phyloP scores from a whole-genome alignment of 2,329 filamentous ascomycete genomes.

The Fusarium pseudograminearum region DNA sequence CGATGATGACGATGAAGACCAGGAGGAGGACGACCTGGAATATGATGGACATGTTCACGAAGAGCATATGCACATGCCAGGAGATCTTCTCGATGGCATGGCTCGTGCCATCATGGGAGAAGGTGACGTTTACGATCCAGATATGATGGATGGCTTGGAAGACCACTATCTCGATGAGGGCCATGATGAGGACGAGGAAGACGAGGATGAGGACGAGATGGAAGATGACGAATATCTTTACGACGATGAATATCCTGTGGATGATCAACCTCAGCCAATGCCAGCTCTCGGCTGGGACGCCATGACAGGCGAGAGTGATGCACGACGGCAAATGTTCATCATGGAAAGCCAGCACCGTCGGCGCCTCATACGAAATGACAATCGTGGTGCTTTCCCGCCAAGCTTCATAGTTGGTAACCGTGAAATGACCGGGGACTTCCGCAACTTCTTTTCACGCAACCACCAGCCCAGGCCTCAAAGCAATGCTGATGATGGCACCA shows the following conservation, averaged over 20 bases:
- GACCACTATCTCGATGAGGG: constrained; percentile 67
- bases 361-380: constrained; percentile 52
- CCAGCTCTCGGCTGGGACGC: constrained; percentile 70
- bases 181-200: constrained; percentile 70
- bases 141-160: constrained; percentile 64
- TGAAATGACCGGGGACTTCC: constrained; percentile 65
- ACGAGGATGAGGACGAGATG: constrained; percentile 77
- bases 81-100: constrained; percentile 63
- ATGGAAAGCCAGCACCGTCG: constrained; percentile 64
- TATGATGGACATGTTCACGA: constrained; percentile 69
- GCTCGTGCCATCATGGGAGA: constrained; percentile 67
- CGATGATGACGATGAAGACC: constrained; percentile 63
- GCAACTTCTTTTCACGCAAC: constrained; percentile 62
- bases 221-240: constrained; percentile 75
- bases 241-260: constrained; percentile 66
- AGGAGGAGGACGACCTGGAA: constrained; percentile 66
- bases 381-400: constrained; percentile 70
- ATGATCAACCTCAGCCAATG: constrained; percentile 61
- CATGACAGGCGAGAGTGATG: constrained; percentile 63
- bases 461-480: constrained; percentile 66
- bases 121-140: constrained; percentile 65
- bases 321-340: constrained; percentile 59
- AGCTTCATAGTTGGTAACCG: constrained; percentile 66
- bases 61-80: constrained; percentile 61
- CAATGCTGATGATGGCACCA: constrained; percentile 81